Evolutionary conservation across 2,329 filamentous ascomycete species (phyloP).

Genomic region (Coniochaeta sp.): DNA sequence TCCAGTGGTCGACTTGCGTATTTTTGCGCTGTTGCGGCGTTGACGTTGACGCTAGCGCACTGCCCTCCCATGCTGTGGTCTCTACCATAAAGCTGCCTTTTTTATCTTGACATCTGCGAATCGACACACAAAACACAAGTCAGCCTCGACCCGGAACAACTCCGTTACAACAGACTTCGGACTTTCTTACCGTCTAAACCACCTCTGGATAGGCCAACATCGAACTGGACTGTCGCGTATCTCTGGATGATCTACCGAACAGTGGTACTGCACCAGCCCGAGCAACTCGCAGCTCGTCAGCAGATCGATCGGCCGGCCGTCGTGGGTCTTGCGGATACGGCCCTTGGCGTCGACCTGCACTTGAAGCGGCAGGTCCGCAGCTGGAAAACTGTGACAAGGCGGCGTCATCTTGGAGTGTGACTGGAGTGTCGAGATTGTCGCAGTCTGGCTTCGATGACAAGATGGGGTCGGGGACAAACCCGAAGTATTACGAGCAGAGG

Average conservation of each 20-base stretch:
- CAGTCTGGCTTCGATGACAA: neutral
- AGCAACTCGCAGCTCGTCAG: constrained; percentile 42
- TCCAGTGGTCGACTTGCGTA: constrained; percentile 15
- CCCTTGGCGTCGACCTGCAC: constrained; percentile 41
- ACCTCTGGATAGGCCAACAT: constrained; percentile 50
- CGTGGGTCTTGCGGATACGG: constrained; percentile 43
- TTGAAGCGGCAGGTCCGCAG: constrained; percentile 38
- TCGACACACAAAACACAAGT: constrained; percentile 6
- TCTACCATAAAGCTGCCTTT: constrained; percentile 53
- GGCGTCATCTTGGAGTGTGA: constrained; percentile 45
- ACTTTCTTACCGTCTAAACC: constrained; percentile 49
- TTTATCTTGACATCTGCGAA: constrained; percentile 48
- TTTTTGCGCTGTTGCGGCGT: constrained; percentile 11
- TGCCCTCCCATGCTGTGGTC: constrained; percentile 54
- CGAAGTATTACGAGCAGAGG: constrained; percentile 15
- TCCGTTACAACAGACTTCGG: neutral
- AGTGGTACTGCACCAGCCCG: constrained; percentile 54
- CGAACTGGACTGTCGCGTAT: constrained; percentile 36
- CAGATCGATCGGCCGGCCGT: constrained; percentile 36
- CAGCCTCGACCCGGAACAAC: neutral
- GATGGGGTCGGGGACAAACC: constrained; percentile 24
- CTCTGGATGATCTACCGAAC: constrained; percentile 42
- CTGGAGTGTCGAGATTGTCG: neutral
- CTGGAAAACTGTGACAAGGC: constrained; percentile 47
- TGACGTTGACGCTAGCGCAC: constrained; percentile 14